Evolutionary conservation across 73 alveolate genomes (phyloP), one percentile per base, ranked within the genome.

Genomic region (Symbiodinium pilosum): DNA sequence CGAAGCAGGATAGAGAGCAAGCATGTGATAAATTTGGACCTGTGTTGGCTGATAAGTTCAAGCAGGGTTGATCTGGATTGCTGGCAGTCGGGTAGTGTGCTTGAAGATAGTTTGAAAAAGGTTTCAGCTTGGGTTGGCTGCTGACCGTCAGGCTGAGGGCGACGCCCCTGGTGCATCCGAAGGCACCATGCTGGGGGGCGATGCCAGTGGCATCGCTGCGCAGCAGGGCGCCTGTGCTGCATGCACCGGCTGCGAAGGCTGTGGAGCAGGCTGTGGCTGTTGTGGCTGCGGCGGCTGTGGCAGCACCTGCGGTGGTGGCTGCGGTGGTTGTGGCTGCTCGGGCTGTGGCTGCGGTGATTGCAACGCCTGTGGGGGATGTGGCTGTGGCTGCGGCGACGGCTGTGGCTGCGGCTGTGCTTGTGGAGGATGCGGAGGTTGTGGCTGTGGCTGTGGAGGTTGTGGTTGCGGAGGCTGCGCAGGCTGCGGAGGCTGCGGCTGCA

Each of bases 231-330:
- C 73, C 18, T 84, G 71, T 43, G 34, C n/a, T 5, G 47, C 47
- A 1, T 9, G 44, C 43, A 14, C 0, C 20, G 42, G 24, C 47
- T 34, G 42, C 86, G 28, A 8, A 32, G 93, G 93, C 56, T 86
- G 43, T 52, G 93, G 84, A 2, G 93, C 84, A 84, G 52, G 52
- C 84, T 86, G 93, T 47, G 69, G 71, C 14, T 84, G 92, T n/a
- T 32, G n/a, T 42, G 92, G 92, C 20, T 84, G 92, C 41, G 52
- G n/a, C 30, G 68, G 92, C 0, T 41, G 92, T 34, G 92, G 92
- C 68, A 59, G 85, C 34, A 21, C 68, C 34, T 40, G 89, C 47
- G 2, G 87, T 14, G 36, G 34, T 5, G 64, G 59, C 14, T 47
- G 59, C 59, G 6, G 59, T 47, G 59, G 59, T 47, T 6, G 59